Evolutionary conservation across 1,284 basidiomycete species (phyloP).

Genomic region (Apiotrichum siamense): DNA sequence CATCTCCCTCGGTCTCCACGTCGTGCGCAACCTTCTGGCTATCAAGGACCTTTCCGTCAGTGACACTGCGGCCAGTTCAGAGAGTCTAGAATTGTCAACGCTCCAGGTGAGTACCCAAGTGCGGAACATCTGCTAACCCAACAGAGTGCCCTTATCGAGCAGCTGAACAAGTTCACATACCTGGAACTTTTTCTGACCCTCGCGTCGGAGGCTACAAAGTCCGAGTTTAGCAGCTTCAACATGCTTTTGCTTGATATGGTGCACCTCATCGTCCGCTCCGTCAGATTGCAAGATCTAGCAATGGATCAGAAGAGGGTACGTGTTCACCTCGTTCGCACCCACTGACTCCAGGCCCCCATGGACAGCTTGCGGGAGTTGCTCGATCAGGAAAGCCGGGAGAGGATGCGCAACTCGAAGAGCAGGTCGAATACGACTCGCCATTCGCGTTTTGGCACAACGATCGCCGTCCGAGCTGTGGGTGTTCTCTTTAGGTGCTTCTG

Average conservation of each 20-base stretch:
- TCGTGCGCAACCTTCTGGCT: constrained; percentile 82
- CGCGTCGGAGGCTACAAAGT: constrained; percentile 66
- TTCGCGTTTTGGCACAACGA: constrained; percentile 88
- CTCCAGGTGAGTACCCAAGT: constrained; percentile 54
- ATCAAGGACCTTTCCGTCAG: constrained; percentile 74
- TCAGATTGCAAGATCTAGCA: constrained; percentile 59
- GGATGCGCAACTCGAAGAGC: constrained; percentile 51
- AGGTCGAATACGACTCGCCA: constrained; percentile 60
- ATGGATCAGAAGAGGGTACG: constrained; percentile 64
- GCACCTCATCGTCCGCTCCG: constrained; percentile 74
- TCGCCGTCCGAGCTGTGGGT: constrained; percentile 62
- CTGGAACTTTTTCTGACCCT: constrained; percentile 75
- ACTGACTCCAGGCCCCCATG: constrained; percentile 53
- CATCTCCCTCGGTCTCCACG: constrained; percentile 78
- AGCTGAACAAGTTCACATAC: constrained; percentile 65
- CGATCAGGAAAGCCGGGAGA: constrained; percentile 61
- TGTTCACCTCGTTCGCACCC: background rate
- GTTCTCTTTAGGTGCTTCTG: background rate
- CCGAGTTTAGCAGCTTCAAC: constrained; percentile 74
- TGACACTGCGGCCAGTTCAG: constrained; percentile 60
- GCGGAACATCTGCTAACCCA: constrained; percentile 9
- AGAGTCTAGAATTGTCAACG: constrained; percentile 66
- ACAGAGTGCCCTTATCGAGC: constrained; percentile 61
- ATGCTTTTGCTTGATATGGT: constrained; percentile 83
- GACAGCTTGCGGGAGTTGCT: constrained; percentile 63